These are phyloP conservation scores for Lasiosphaeria miniovina DNA, from an alignment of 495 filamentous ascomycete species.

Conservation along the genomic window DNA sequence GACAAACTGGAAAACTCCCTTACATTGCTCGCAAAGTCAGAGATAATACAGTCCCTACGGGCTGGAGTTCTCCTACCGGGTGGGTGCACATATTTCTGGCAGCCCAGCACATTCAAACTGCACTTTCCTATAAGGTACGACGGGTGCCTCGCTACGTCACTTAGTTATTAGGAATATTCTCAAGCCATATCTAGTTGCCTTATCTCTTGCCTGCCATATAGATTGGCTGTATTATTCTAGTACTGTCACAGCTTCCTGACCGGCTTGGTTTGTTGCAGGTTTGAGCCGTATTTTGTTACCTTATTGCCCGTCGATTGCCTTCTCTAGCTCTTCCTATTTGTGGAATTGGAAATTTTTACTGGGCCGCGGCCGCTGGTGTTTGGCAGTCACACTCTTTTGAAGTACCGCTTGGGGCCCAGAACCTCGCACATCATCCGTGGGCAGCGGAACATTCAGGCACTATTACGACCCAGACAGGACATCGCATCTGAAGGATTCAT, in stretches of 20 bases:
- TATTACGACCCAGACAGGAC: constrained; percentile 18
- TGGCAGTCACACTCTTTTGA: constrained; percentile 12
- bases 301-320: background rate
- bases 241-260: too few relatives aligned
- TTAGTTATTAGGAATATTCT: background rate
- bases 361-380: constrained; percentile 5
- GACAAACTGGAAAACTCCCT: too few relatives aligned
- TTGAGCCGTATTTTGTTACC: too few relatives aligned
- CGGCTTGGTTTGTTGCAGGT: too few relatives aligned
- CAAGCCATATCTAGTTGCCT: background rate
- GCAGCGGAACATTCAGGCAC: constrained; percentile 18
- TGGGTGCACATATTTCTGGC: too few relatives aligned
- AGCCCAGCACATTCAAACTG: background rate
- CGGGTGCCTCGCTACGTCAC: background rate
- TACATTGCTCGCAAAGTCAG: too few relatives aligned
- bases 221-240: too few relatives aligned
- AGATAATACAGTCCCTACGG: too few relatives aligned
- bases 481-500: constrained; percentile 24
- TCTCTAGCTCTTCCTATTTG: background rate
- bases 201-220: too few relatives aligned
- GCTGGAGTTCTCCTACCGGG: too few relatives aligned
- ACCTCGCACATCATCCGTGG: constrained; percentile 28
- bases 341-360: constrained; percentile 3
- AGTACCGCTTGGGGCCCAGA: constrained; percentile 24
- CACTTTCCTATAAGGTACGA: background rate